Evolutionary conservation across 495 filamentous ascomycete species (phyloP).

Genomic region (Aspergillus asperescens): DNA sequence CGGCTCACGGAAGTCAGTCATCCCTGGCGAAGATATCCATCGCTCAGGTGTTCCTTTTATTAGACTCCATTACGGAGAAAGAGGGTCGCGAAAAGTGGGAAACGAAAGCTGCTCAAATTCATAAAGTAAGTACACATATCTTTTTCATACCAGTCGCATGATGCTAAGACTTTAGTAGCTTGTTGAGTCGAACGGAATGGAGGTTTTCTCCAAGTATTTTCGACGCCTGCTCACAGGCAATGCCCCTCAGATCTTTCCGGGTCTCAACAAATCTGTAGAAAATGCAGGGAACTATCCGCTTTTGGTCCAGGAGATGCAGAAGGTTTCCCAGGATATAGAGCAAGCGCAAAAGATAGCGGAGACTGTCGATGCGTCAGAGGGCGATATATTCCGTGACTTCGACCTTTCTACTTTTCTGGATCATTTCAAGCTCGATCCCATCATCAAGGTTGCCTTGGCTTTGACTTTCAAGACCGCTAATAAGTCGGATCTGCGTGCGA

Average conservation of each 20-base stretch:
- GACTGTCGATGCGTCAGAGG: constrained; percentile 78
- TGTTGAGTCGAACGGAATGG: constrained; percentile 94
- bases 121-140: constrained; percentile 59
- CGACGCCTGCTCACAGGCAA: constrained; percentile 79
- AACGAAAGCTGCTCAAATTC: constrained; percentile 80
- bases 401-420: constrained; percentile 88
- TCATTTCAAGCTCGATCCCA: constrained; percentile 84
- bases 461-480: constrained; percentile 77
- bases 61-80: constrained; percentile 91
- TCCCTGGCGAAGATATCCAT: constrained; percentile 77
- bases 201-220: constrained; percentile 90
- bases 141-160: constrained; percentile 5
- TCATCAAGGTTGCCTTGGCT: constrained; percentile 83
- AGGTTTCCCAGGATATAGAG: constrained; percentile 69
- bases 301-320: constrained; percentile 77
- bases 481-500: constrained; percentile 75
- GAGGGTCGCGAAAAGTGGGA: constrained; percentile 91
- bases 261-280: constrained; percentile 60
- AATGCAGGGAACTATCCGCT: constrained; percentile 75
- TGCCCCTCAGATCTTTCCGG: constrained; percentile 79
- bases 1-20: constrained; percentile 44
- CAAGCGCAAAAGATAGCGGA: constrained; percentile 89
- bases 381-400: constrained; percentile 90
- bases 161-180: constrained; percentile 49
- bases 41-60: constrained; percentile 87